phyloP scores from a whole-genome alignment of 257 asterid species.

The Solanum boliviense region DNA sequence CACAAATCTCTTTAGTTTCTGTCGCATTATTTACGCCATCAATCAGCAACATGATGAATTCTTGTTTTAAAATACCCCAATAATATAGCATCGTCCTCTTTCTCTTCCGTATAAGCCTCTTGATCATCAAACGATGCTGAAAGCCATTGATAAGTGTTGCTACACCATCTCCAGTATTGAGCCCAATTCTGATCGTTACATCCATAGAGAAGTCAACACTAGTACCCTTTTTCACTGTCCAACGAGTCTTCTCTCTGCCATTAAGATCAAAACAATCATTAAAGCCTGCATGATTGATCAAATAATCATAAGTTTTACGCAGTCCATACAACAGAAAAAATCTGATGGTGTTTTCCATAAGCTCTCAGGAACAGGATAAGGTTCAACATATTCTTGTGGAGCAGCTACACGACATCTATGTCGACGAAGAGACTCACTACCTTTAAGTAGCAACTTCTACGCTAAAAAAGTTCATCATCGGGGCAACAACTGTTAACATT shows the following conservation, averaged over 20 bases:
- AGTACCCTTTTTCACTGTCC: conserved; percentile 4
- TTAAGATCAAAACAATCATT: conserved; percentile 53
- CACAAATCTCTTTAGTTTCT: not conserved
- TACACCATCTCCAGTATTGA: conserved; percentile 68
- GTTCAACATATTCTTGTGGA: conserved; percentile 19
- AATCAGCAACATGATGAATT: not conserved
- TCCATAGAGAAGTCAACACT: not conserved
- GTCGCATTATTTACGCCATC: not conserved
- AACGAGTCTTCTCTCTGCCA: conserved; percentile 35
- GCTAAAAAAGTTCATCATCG: conserved; percentile 38
- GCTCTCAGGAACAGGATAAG: conserved; percentile 39
- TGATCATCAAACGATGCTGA: not conserved
- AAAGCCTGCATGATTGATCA: conserved; percentile 33
- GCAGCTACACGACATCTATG: conserved; percentile 56
- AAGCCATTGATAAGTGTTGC: no score
- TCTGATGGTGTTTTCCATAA: conserved; percentile 48
- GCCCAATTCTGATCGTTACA: conserved; percentile 47
- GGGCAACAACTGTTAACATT: conserved; percentile 45
- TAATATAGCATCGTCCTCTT: not conserved
- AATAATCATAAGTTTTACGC: conserved; percentile 35
- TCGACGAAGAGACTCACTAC: conserved; percentile 59
- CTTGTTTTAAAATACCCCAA: not conserved
- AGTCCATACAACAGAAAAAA: conserved; percentile 48
- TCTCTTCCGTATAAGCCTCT: no score
- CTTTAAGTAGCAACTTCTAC: conserved; percentile 49